These are phyloP conservation scores for Diplodia seriata DNA, from an alignment of 2,329 filamentous ascomycete species.

Conservation along the genomic window DNA sequence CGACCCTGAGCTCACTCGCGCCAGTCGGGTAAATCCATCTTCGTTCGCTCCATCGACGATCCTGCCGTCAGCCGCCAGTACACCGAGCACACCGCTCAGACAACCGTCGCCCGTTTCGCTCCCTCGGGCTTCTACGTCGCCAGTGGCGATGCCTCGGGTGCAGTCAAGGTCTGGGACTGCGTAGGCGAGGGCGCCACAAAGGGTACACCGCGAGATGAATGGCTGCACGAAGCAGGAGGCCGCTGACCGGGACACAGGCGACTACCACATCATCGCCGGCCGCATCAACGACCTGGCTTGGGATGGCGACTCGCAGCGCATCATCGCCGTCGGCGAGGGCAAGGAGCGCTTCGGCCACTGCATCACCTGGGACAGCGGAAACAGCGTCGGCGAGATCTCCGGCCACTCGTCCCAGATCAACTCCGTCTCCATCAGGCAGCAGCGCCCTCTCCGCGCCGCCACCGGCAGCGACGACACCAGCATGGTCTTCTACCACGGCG, in stretches of 20 bases:
- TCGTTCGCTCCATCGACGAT: constrained; percentile 91
- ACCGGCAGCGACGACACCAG: constrained; percentile 90
- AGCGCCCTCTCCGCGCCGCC: constrained; percentile 87
- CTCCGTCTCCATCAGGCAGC: constrained; percentile 84
- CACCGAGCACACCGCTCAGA: constrained; percentile 84
- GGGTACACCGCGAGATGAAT: constrained; percentile 49
- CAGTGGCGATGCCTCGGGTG: constrained; percentile 84
- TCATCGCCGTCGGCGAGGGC: constrained; percentile 95
- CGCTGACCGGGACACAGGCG: constrained; percentile 57
- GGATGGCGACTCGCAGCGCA: constrained; percentile 95
- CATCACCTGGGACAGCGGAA: constrained; percentile 91
- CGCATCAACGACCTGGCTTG: constrained; percentile 96
- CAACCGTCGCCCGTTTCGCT: constrained; percentile 91
- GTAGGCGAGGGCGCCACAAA: constrained; percentile 87
- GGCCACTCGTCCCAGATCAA: constrained; percentile 94
- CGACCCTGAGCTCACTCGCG: neutral
- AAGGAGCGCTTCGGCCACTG: constrained; percentile 93
- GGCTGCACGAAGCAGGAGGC: neutral
- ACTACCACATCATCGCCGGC: constrained; percentile 93
- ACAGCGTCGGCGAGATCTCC: constrained; percentile 91
- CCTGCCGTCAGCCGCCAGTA: constrained; percentile 87
- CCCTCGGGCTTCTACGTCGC: constrained; percentile 95
- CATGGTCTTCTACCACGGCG: constrained; percentile 90
- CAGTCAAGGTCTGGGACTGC: constrained; percentile 89
- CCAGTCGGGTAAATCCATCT: constrained; percentile 94